Evolutionary conservation across 1,284 basidiomycete species (phyloP).

Genomic region (Cutaneotrichosporon dermatis): DNA sequence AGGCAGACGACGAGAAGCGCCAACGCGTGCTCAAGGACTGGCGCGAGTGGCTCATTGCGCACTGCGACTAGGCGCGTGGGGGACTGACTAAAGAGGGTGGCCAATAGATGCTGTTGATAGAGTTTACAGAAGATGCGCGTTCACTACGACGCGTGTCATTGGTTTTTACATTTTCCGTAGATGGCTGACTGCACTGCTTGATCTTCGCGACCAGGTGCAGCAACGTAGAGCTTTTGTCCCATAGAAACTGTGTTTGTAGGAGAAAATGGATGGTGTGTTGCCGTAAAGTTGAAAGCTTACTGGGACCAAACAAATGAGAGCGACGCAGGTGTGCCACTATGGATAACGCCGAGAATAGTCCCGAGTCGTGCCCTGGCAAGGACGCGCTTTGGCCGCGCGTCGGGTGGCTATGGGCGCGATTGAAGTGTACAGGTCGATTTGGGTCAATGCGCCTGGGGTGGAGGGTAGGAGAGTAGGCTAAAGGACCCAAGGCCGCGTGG

Average conservation of each 20-base stretch:
- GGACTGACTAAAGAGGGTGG: not conserved
- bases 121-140: too few species aligned
- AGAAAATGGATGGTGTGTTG: not conserved
- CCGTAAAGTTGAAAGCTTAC: not conserved
- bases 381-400: constrained; percentile 7
- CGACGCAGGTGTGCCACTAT: not conserved
- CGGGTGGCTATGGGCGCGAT: not conserved
- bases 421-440: too few species aligned
- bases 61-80: constrained; percentile 22
- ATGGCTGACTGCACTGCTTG: too few species aligned
- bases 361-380: not conserved
- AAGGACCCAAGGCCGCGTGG: too few species aligned
- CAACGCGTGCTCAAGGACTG: constrained; percentile 48
- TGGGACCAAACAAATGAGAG: not conserved
- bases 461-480: too few species aligned
- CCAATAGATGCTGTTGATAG: too few species aligned
- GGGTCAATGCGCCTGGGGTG: too few species aligned
- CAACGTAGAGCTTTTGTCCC: too few species aligned
- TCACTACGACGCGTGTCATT: too few species aligned
- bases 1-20: constrained; percentile 46
- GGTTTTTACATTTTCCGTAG: too few species aligned
- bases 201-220: too few species aligned
- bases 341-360: not conserved
- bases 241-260: not conserved
- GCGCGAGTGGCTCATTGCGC: constrained; percentile 44